Conservation (phyloP, 331 rosid genomes). For the Arachis monticola region DNA sequence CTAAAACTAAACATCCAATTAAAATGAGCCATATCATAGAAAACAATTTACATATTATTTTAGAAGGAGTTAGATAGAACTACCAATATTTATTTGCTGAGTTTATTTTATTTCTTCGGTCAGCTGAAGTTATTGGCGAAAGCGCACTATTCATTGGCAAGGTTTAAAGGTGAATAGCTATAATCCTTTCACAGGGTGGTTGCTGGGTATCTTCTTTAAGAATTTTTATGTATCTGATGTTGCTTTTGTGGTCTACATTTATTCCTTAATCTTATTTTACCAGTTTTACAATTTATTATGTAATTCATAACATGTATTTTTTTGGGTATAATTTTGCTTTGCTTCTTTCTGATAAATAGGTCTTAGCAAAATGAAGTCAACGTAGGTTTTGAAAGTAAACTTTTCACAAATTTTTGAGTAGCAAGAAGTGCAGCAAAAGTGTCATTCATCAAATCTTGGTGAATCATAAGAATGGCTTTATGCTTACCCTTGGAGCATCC, state of each 20-base stretch:
- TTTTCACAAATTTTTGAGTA: constrained; percentile 37
- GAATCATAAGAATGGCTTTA: constrained; percentile 27
- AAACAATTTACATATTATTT: too few relatives aligned
- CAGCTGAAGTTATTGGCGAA: constrained; percentile 86
- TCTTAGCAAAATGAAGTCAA: constrained; percentile 86
- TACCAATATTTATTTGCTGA: constrained; percentile 8
- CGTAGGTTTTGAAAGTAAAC: constrained; percentile 59
- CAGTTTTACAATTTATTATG: constrained; percentile 6
- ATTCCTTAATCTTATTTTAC: constrained; percentile 8
- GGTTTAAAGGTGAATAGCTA: constrained; percentile 90
- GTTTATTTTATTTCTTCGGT: constrained; percentile 34
- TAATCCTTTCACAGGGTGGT: constrained; percentile 88
- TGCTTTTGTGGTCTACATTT: constrained; percentile 24
- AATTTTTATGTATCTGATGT: constrained; percentile 19
- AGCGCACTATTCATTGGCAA: constrained; percentile 88
- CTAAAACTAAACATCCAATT: too few relatives aligned
- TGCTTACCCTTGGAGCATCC: not conserved
- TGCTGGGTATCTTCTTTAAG: constrained; percentile 40
- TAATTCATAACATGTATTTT: constrained; percentile 15
- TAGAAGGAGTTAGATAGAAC: too few relatives aligned
- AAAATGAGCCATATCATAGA: too few relatives aligned
- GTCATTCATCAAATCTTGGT: constrained; percentile 20
- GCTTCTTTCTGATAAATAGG: constrained; percentile 50
- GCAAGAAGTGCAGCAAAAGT: constrained; percentile 25
- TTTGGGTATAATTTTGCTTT: constrained; percentile 23